Evolutionary conservation across 163 green algal species (phyloP).

Genomic region (Prototheca cutis): DNA sequence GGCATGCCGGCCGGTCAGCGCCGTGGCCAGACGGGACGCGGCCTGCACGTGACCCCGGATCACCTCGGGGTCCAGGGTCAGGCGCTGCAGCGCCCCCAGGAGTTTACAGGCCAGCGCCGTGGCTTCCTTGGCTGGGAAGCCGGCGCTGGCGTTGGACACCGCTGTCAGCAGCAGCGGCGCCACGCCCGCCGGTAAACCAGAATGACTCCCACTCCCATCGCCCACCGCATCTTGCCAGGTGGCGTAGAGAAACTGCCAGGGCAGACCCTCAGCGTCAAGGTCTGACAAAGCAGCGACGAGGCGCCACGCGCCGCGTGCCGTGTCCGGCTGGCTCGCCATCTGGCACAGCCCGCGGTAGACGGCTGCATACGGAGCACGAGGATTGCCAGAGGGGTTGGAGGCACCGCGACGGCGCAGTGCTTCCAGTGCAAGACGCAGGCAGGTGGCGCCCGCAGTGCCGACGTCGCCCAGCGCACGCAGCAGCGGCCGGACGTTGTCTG

Average conservation of each 20-base stretch:
- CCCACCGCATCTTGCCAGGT: conserved; percentile 31
- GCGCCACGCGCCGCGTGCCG: conserved; percentile 20
- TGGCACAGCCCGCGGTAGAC: background rate
- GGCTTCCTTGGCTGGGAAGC: conserved; percentile 49
- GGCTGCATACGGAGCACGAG: background rate
- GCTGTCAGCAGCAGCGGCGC: conserved; percentile 48
- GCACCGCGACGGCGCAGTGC: conserved; percentile 1
- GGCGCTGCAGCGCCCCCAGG: conserved; percentile 43
- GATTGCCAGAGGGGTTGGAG: background rate
- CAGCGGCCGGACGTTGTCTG: conserved; percentile 37
- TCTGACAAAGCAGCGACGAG: conserved; percentile 54
- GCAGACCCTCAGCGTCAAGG: conserved; percentile 40
- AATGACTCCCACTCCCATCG: background rate
- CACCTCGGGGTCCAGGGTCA: conserved; percentile 42
- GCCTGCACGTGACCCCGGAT: conserved; percentile 50
- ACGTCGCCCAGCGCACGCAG: conserved; percentile 21
- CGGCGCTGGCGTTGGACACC: conserved; percentile 42
- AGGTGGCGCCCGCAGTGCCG: conserved; percentile 11
- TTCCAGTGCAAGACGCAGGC: conserved; percentile 4
- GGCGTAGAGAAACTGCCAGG: conserved; percentile 60
- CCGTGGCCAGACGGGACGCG: conserved; percentile 26
- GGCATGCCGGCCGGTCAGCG: conserved; percentile 10
- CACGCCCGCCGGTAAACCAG: background rate
- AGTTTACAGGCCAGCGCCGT: conserved; percentile 43
- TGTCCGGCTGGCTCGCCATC: conserved; percentile 1